These are phyloP conservation scores for Poa annua DNA, from an alignment of 176 grass and related monocot genomes.

Conservation along the genomic window DNA sequence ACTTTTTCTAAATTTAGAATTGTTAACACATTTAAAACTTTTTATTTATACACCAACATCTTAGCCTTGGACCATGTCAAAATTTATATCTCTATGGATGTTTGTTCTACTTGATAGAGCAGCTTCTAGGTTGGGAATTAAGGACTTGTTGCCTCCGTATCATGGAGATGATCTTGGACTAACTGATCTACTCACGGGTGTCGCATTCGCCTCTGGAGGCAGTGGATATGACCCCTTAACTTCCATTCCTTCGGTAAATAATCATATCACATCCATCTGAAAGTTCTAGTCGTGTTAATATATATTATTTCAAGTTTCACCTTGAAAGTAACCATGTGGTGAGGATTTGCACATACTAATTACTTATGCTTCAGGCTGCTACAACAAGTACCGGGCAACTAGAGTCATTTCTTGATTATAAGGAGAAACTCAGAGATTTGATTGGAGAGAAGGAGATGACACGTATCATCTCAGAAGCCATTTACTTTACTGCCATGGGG, in stretches of 20 bases:
- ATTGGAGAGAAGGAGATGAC: conserved; percentile 42
- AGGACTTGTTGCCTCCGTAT: conserved; percentile 54
- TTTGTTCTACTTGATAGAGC: not conserved
- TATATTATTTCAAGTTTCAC: not conserved
- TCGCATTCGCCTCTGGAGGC: conserved; percentile 54
- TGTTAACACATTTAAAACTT: not conserved
- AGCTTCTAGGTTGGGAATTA: conserved; percentile 55
- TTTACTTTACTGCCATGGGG: conserved; percentile 51
- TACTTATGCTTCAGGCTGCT: conserved; percentile 37
- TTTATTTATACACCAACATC: not conserved
- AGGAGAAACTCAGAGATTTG: conserved; percentile 50
- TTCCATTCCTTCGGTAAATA: conserved; percentile 30
- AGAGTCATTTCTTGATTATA: conserved; percentile 57
- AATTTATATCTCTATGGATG: not conserved
- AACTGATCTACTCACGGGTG: conserved; percentile 59
- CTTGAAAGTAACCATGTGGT: not conserved
- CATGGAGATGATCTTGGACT: conserved; percentile 27
- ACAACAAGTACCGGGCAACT: conserved; percentile 51
- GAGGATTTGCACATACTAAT: not conserved
- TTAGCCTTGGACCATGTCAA: not conserved
- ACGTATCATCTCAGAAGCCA: conserved; percentile 37
- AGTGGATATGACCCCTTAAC: conserved; percentile 67
- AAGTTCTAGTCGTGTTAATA: not conserved
- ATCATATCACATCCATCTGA: not conserved
- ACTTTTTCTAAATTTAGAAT: not conserved